Conservation (phyloP, 164 flowering plant genomes). For the Annona squamosa region DNA sequence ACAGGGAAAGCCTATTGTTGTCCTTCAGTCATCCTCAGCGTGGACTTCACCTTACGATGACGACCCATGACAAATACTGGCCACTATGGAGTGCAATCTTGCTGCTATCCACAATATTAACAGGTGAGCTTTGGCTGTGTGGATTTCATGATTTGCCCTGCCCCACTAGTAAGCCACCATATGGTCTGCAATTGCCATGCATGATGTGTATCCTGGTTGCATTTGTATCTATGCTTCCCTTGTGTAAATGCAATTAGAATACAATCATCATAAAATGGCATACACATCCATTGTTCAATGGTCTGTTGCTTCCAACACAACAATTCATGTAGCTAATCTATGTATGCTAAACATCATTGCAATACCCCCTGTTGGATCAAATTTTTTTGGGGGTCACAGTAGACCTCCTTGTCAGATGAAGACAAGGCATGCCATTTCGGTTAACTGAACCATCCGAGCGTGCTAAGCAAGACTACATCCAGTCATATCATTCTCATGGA, state of each 20-base stretch:
- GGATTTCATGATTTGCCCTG: background rate
- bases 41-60: slow-evolving; percentile 37
- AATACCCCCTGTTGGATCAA: too few relatives aligned
- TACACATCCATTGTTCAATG: too few relatives aligned
- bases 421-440: too few relatives aligned
- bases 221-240: background rate
- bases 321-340: too few relatives aligned
- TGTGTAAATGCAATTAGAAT: background rate
- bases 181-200: background rate
- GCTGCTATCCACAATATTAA: background rate
- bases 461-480: too few relatives aligned
- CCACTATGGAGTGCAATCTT: background rate
- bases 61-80: slow-evolving; percentile 33
- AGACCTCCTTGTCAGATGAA: too few relatives aligned
- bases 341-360: too few relatives aligned
- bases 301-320: too few relatives aligned
- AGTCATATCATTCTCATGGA: too few relatives aligned
- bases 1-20: slow-evolving; percentile 35
- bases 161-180: background rate
- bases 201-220: background rate
- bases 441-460: too few relatives aligned
- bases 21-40: slow-evolving; percentile 24
- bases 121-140: background rate
- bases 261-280: background rate
- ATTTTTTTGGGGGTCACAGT: too few relatives aligned